phyloP scores from a whole-genome alignment of 768 basidiomycete species.

The Candolleomyces eurysporus region DNA sequence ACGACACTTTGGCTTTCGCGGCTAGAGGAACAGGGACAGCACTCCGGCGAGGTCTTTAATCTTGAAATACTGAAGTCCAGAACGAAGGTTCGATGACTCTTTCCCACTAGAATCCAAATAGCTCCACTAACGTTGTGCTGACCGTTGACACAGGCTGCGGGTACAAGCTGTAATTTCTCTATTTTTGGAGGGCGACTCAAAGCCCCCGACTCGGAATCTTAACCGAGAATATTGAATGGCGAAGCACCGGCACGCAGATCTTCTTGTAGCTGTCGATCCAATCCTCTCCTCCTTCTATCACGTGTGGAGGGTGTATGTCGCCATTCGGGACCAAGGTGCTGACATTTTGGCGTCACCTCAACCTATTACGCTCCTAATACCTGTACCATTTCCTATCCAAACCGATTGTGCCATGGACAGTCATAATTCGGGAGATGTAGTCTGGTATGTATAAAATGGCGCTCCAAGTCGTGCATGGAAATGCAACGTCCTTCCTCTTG shows the following conservation, averaged over 20 bases:
- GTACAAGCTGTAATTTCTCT: too few species aligned
- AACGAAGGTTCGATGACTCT: not conserved
- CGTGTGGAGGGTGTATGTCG: slow-evolving; percentile 8
- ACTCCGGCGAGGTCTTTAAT: not conserved
- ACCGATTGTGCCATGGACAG: too few species aligned
- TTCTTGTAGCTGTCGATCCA: too few species aligned
- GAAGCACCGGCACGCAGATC: too few species aligned
- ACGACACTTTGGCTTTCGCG: slow-evolving; percentile 68
- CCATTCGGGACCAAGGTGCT: slow-evolving; percentile 3
- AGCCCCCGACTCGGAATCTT: not conserved
- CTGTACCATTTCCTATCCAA: too few species aligned
- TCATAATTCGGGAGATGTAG: too few species aligned
- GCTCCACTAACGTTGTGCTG: too few species aligned
- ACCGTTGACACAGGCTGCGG: too few species aligned
- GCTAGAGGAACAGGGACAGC: slow-evolving; percentile 2
- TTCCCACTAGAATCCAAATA: not conserved
- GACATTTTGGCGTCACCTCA: slow-evolving; percentile 1
- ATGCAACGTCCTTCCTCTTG: not conserved
- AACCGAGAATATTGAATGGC: not conserved
- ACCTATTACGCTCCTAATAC: not conserved
- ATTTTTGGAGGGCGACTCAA: not conserved
- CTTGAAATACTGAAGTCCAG: slow-evolving; percentile 2
- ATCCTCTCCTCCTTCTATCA: not conserved
- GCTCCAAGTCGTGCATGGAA: not conserved
- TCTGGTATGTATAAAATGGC: not conserved